Conservation (phyloP, 2,329 filamentous ascomycete species). For the Scedosporium dehoogii region DNA sequence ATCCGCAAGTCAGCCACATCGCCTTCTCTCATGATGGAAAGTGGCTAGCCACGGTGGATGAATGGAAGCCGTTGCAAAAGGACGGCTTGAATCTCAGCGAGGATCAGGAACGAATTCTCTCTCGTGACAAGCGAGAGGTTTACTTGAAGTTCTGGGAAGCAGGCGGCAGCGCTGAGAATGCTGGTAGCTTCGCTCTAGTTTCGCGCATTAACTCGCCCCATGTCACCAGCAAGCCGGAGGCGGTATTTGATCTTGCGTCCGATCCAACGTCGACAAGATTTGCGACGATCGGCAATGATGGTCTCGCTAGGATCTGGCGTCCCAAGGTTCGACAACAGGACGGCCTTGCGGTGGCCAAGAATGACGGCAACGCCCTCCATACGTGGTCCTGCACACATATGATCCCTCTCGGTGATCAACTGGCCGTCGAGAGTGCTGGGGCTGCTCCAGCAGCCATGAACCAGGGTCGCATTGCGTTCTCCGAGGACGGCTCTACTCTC, state of each 20-base stretch:
- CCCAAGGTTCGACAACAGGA: conserved; percentile 59
- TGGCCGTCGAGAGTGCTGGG: conserved; percentile 22
- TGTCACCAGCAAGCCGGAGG: conserved; percentile 40
- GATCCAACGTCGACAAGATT: conserved; percentile 64
- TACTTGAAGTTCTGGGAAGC: conserved; percentile 86
- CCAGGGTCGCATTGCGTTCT: conserved; percentile 64
- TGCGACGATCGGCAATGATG: conserved; percentile 77
- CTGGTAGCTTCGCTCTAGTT: conserved; percentile 58
- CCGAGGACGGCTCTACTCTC: conserved; percentile 75
- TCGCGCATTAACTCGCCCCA: conserved; percentile 82
- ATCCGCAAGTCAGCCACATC: conserved; percentile 69
- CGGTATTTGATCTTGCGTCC: conserved; percentile 62
- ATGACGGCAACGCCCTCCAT: conserved; percentile 47
- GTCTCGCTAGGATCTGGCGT: conserved; percentile 70
- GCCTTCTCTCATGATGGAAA: conserved; percentile 69
- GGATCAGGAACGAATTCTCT: conserved; percentile 30
- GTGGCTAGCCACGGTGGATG: conserved; percentile 87
- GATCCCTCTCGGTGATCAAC: conserved; percentile 33
- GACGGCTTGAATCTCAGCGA: conserved; percentile 46
- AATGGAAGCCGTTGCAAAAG: conserved; percentile 67
- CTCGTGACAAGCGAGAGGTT: conserved; percentile 53
- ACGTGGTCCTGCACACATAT: conserved; percentile 65
- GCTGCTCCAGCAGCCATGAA: conserved; percentile 20
- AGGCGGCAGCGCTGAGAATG: conserved; percentile 38
- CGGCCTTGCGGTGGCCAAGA: conserved; percentile 53